Percentiles rank a stretch among this genome's conserved stretches.
Evolutionary conservation across 2,329 filamentous ascomycete species (phyloP).

Genomic region (Neopestalotiopsis sp.): DNA sequence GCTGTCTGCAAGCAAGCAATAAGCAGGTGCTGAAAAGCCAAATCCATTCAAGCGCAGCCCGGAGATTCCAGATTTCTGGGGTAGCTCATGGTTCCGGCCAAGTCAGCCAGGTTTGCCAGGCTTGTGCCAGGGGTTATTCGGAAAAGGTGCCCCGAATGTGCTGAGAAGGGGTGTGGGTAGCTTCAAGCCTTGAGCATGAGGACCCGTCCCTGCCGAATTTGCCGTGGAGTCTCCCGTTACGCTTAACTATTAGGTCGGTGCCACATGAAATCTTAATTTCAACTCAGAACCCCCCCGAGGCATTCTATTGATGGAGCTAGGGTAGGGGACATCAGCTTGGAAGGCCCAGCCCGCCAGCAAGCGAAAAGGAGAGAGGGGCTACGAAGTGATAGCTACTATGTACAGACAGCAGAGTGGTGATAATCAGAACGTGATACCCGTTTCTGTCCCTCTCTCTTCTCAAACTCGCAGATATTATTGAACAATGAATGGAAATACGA

Average conservation of each 20-base stretch:
- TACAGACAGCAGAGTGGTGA: too few relatives aligned
- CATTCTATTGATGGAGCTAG: background rate
- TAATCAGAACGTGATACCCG: too few relatives aligned
- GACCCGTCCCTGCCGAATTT: background rate
- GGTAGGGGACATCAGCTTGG: background rate
- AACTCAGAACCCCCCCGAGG: background rate
- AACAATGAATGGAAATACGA: too few relatives aligned
- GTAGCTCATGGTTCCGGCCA: background rate
- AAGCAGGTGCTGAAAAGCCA: background rate
- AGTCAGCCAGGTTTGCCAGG: background rate
- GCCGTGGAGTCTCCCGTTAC: background rate
- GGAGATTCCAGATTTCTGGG: background rate
- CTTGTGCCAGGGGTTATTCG: background rate
- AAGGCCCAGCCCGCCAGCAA: background rate
- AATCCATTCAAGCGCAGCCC: background rate
- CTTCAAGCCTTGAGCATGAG: background rate
- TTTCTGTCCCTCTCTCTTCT: too few relatives aligned
- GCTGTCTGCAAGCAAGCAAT: too few relatives aligned
- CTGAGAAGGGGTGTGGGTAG: background rate
- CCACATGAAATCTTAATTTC: conserved; percentile 4
- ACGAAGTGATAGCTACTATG: too few relatives aligned
- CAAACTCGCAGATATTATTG: too few relatives aligned
- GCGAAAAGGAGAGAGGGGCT: background rate
- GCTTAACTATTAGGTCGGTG: conserved; percentile 9
- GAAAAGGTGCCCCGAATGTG: background rate